phyloP scores from a whole-genome alignment of 176 grass and related monocot genomes.

The Hyparrhenia diplandra region DNA sequence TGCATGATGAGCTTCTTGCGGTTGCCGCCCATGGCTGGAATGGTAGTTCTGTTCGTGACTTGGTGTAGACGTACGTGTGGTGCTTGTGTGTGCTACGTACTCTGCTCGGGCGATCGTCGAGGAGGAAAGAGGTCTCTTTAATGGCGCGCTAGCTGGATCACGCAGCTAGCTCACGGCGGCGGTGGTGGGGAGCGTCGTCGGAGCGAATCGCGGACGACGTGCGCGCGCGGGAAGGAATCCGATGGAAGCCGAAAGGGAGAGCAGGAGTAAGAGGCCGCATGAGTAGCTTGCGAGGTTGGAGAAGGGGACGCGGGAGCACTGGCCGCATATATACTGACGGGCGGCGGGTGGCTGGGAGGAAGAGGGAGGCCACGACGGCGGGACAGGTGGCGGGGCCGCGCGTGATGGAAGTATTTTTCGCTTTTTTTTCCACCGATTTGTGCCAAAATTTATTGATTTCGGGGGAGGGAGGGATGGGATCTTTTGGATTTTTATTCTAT shows the following conservation, averaged over 20 bases:
- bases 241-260: conserved; percentile 18
- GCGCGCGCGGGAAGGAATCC: conserved; percentile 13
- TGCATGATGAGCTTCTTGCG: conserved; percentile 30
- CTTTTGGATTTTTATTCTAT: not conserved
- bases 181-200: not conserved
- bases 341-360: not conserved
- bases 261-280: not conserved
- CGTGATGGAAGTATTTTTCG: not conserved
- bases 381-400: conserved; percentile 12
- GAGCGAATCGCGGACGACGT: conserved; percentile 8
- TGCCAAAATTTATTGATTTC: too few relatives aligned
- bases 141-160: not conserved
- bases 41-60: not conserved
- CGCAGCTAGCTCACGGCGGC: not conserved
- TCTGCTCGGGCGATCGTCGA: not conserved
- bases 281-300: conserved; percentile 28
- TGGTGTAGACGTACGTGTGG: not conserved
- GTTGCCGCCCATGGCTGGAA: conserved; percentile 18
- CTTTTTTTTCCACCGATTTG: not conserved
- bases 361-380: not conserved
- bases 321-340: conserved; percentile 20
- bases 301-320: not conserved
- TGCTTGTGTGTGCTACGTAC: not conserved
- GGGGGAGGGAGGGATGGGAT: too few relatives aligned
- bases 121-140: not conserved